Evolutionary conservation across 228 moss, liverwort and hornwort species (phyloP).

Genomic region (Sphagnum magellanicum): DNA sequence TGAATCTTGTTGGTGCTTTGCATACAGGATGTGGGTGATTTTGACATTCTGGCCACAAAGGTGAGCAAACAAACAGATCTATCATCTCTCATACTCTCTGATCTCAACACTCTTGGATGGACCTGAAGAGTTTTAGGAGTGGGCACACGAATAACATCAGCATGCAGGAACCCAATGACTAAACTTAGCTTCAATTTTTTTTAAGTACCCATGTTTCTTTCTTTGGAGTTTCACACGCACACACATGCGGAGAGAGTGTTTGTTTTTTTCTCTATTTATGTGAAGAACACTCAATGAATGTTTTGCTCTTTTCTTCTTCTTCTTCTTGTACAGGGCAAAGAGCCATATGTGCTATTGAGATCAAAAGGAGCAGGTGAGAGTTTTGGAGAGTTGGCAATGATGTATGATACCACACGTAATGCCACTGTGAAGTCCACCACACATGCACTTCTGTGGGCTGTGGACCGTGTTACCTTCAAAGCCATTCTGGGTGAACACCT

Average conservation of each 20-base stretch:
- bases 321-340: constrained; percentile 21
- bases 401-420: constrained; percentile 53
- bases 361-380: constrained; percentile 51
- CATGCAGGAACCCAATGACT: neutral
- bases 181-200: no score
- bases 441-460: constrained; percentile 43
- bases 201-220: no score
- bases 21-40: constrained; percentile 46
- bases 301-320: no score
- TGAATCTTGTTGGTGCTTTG: neutral
- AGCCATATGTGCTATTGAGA: constrained; percentile 21
- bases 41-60: constrained; percentile 43
- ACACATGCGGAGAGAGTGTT: no score
- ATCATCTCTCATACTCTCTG: neutral
- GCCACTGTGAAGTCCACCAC: constrained; percentile 39
- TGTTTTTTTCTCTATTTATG: no score
- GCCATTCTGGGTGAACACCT: constrained; percentile 38
- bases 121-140: neutral
- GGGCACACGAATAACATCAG: neutral
- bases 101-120: neutral
- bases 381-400: constrained; percentile 49
- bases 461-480: constrained; percentile 50
- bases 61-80: constrained; percentile 7
- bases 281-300: no score
- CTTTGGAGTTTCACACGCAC: no score